These are phyloP conservation scores for Endoconidiophora polonica DNA, from an alignment of 2,329 filamentous ascomycete species.

Conservation along the genomic window DNA sequence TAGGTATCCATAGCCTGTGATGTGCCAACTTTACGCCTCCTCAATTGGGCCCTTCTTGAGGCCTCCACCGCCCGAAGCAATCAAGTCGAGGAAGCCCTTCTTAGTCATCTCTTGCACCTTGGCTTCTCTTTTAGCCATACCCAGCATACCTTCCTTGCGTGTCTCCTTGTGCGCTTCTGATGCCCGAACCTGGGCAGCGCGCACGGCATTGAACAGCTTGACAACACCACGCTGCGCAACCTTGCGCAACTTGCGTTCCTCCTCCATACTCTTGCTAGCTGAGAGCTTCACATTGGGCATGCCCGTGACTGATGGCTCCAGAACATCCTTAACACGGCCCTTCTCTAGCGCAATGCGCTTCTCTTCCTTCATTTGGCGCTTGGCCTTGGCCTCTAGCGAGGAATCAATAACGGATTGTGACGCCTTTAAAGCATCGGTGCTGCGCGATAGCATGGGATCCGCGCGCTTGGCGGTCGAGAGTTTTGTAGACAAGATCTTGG, in stretches of 20 bases:
- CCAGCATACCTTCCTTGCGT: conserved; percentile 57
- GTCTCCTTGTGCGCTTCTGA: conserved; percentile 57
- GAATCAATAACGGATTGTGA: conserved; percentile 57
- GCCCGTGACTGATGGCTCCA: conserved; percentile 23
- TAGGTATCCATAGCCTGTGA: too few relatives aligned
- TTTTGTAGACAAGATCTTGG: conserved; percentile 83
- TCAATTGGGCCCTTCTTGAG: conserved; percentile 42
- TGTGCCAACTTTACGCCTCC: conserved; percentile 28
- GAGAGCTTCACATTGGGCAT: conserved; percentile 1
- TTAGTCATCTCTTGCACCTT: conserved; percentile 92
- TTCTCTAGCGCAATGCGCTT: conserved; percentile 67
- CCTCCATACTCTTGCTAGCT: conserved; percentile 34
- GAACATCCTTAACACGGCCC: conserved; percentile 73
- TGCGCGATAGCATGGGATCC: conserved; percentile 84
- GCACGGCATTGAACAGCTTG: conserved; percentile 88
- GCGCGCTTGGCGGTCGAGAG: conserved; percentile 63
- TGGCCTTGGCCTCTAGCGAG: conserved; percentile 67
- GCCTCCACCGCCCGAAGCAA: conserved; percentile 46
- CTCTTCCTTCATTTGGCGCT: conserved; percentile 61
- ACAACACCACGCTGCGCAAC: conserved; percentile 87
- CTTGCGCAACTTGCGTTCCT: conserved; percentile 68
- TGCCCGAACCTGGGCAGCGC: conserved; percentile 80
- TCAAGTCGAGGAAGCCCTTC: conserved; percentile 87
- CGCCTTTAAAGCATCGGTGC: conserved; percentile 54
- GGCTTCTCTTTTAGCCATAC: conserved; percentile 65